phyloP scores from a whole-genome alignment of 768 basidiomycete genomes.

The Albatrellus ellisii region DNA sequence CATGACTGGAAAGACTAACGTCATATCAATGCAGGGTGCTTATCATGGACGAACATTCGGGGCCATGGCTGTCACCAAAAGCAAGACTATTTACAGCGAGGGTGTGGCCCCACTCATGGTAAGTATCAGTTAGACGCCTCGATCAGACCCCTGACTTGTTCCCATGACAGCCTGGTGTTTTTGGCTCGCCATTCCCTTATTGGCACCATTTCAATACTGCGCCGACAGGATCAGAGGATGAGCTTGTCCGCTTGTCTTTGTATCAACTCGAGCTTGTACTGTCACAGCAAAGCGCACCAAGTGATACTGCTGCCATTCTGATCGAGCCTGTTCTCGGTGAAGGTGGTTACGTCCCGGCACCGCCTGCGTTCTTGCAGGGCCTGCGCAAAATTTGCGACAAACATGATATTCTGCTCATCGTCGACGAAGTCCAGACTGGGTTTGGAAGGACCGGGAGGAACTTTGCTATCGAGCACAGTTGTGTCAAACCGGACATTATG shows the following conservation, averaged over 20 bases:
- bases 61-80: constrained; percentile 86
- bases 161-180: constrained; percentile 62
- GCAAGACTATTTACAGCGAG: constrained; percentile 84
- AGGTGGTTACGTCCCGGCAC: constrained; percentile 90
- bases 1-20: constrained; percentile 71
- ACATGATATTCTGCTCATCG: constrained; percentile 71
- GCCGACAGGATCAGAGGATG: constrained; percentile 37
- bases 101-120: constrained; percentile 79
- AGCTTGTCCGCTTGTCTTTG: constrained; percentile 49
- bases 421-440: constrained; percentile 85
- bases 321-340: constrained; percentile 92
- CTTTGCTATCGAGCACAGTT: constrained; percentile 75
- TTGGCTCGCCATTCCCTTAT: constrained; percentile 75
- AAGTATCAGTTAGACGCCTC: constrained; percentile 11
- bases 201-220: constrained; percentile 75
- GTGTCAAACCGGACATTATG: constrained; percentile 80
- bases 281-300: constrained; percentile 67
- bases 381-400: constrained; percentile 78
- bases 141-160: neutral
- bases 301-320: constrained; percentile 87
- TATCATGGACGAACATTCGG: constrained; percentile 94
- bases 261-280: constrained; percentile 75
- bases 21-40: constrained; percentile 85
- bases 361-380: constrained; percentile 65
- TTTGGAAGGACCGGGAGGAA: constrained; percentile 79